A percentile compares a stretch with the other conserved stretches of the same genome.
Evolutionary conservation across 106 monocot species (phyloP).

Genomic region (Dendrobium chrysotoxum): DNA sequence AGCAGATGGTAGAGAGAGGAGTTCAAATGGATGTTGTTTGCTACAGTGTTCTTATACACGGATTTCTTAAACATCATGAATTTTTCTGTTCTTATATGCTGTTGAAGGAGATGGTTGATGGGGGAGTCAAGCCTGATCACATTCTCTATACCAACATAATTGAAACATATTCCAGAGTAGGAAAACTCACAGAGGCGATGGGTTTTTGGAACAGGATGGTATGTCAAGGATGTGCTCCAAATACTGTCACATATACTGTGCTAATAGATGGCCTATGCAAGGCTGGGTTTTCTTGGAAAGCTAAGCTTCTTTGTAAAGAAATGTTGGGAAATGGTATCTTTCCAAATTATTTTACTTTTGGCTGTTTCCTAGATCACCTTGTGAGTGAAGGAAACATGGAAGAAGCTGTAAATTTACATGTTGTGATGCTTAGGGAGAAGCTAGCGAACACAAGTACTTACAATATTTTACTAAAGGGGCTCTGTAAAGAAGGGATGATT

Average conservation of each 20-base stretch:
- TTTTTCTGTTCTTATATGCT: slow-evolving; percentile 22
- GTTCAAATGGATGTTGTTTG: slow-evolving; percentile 64
- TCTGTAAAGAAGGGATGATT: slow-evolving; percentile 47
- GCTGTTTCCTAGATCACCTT: slow-evolving; percentile 63
- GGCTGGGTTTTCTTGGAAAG: slow-evolving; percentile 52
- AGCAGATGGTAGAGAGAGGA: slow-evolving; percentile 55
- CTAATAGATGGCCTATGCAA: slow-evolving; percentile 67
- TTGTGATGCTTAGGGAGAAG: slow-evolving; percentile 35
- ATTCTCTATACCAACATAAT: slow-evolving; percentile 71
- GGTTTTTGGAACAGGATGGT: slow-evolving; percentile 55
- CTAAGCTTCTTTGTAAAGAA: slow-evolving; percentile 62
- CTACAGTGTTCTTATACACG: slow-evolving; percentile 66
- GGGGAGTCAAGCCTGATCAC: slow-evolving; percentile 52
- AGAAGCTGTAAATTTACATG: slow-evolving; percentile 56
- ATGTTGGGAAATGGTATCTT: slow-evolving; percentile 44
- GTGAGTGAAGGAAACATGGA: slow-evolving; percentile 44
- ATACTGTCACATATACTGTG: slow-evolving; percentile 63
- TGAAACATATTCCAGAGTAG: slow-evolving; percentile 34
- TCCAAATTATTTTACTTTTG: slow-evolving; percentile 68
- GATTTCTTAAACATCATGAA: slow-evolving; percentile 32
- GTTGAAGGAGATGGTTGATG: slow-evolving; percentile 46
- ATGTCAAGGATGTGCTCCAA: slow-evolving; percentile 34
- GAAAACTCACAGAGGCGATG: slow-evolving; percentile 46
- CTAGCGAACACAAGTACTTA: slow-evolving; percentile 54
- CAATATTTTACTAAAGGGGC: slow-evolving; percentile 74